Percentiles rank a stretch among this genome's conserved stretches.
These are phyloP conservation scores for Colletotrichum phormii DNA, from an alignment of 2,329 filamentous ascomycete species.

Conservation along the genomic window DNA sequence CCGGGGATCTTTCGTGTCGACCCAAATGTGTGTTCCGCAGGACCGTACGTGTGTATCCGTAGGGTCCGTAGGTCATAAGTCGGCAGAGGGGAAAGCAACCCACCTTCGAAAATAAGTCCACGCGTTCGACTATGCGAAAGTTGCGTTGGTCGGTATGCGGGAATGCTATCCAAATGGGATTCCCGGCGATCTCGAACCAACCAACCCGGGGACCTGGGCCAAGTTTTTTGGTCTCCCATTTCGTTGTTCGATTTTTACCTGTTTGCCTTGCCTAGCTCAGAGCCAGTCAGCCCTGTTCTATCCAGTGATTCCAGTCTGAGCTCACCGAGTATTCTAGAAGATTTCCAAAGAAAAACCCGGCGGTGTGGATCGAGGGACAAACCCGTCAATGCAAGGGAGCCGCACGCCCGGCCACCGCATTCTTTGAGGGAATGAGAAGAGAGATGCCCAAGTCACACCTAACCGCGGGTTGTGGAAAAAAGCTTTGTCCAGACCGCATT, in stretches of 20 bases:
- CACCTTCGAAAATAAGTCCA: not conserved
- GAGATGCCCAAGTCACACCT: not conserved
- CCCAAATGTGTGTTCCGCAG: not conserved
- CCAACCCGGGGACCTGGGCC: not conserved
- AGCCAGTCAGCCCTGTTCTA: too few relatives aligned
- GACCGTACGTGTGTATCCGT: not conserved
- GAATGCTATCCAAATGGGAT: slow-evolving; percentile 14
- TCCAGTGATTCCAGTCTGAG: not conserved
- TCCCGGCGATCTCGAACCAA: slow-evolving; percentile 5
- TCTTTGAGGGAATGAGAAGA: not conserved
- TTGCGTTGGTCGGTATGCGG: not conserved
- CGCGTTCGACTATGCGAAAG: slow-evolving; percentile 6
- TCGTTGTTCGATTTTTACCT: not conserved
- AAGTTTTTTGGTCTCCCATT: not conserved
- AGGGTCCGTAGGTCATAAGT: not conserved
- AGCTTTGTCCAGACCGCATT: not conserved
- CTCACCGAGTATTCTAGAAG: slow-evolving; percentile 15
- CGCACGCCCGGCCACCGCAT: not conserved
- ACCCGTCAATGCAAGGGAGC: slow-evolving; percentile 3
- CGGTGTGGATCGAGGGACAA: slow-evolving; percentile 1
- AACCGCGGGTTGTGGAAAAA: too few relatives aligned
- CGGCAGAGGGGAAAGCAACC: not conserved
- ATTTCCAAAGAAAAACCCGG: slow-evolving; percentile 6
- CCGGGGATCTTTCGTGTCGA: not conserved
- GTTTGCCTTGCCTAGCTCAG: not conserved